Evolutionary conservation across 352 stramenopile species (phyloP).

Genomic region (Pythium insidiosum): DNA sequence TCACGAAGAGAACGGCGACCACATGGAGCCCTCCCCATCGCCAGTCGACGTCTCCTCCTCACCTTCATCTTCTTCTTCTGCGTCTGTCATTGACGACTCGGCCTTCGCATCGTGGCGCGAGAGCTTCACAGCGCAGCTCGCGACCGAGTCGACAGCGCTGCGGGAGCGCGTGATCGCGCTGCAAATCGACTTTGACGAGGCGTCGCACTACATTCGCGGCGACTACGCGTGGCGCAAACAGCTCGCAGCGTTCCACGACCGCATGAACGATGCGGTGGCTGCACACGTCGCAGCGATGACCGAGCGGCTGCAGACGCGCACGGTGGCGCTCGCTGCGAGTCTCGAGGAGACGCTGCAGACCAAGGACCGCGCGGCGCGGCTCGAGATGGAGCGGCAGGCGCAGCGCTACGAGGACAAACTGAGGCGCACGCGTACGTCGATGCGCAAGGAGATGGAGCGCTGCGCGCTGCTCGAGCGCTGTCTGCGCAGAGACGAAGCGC

Average conservation of each 20-base stretch:
- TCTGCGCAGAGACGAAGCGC: conserved; percentile 45
- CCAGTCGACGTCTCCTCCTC: too few relatives aligned
- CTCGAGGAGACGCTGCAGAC: conserved; percentile 30
- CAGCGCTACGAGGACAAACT: conserved; percentile 46
- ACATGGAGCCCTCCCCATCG: too few relatives aligned
- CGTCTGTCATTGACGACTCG: conserved; percentile 8
- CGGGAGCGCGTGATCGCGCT: conserved; percentile 23
- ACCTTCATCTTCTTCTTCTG: conserved; percentile 5
- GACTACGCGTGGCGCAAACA: conserved; percentile 62
- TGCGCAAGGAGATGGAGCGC: conserved; percentile 59
- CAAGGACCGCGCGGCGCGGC: conserved; percentile 22
- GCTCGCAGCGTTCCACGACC: conserved; percentile 32
- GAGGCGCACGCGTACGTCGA: conserved; percentile 30
- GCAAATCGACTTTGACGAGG: conserved; percentile 43
- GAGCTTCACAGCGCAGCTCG: conserved; percentile 23
- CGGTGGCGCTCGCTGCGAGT: conserved; percentile 20
- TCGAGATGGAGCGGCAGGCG: conserved; percentile 27
- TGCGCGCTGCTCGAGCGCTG: conserved; percentile 54
- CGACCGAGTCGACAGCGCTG: conserved; percentile 14
- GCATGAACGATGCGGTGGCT: conserved; percentile 29
- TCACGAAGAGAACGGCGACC: too few relatives aligned
- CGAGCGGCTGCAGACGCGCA: conserved; percentile 20
- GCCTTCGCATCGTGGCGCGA: conserved; percentile 30
- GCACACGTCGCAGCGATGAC: conserved; percentile 14
- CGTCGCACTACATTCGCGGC: conserved; percentile 45